Conservation (phyloP, 331 rosid genomes). For the Dryas integrifolia region DNA sequence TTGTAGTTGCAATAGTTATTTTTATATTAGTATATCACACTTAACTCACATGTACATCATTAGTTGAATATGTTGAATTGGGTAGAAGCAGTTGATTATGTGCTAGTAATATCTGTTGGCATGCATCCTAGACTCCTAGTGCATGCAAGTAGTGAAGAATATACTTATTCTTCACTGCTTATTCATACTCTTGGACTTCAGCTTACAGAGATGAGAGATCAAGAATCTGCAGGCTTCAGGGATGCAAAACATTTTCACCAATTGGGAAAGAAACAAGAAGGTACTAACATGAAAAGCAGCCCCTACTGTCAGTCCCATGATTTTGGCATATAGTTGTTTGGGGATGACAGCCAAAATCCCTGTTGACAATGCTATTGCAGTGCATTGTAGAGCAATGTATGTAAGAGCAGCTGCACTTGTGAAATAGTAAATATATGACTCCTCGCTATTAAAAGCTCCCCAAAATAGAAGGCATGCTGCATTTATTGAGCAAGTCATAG, state of each 20-base stretch:
- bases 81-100: no score
- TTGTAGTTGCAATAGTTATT: no score
- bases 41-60: no score
- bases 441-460: neutral
- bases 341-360: neutral
- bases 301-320: neutral
- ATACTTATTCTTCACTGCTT: neutral
- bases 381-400: neutral
- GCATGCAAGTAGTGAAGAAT: neutral
- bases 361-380: neutral
- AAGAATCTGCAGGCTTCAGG: neutral
- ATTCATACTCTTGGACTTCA: neutral
- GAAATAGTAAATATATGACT: neutral
- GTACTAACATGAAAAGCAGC: neutral
- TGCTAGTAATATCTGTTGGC: no score
- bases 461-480: conserved; percentile 2
- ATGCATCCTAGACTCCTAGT: neutral
- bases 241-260: neutral
- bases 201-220: neutral
- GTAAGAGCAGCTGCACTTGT: neutral
- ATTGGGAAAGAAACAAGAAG: neutral
- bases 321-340: neutral
- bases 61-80: no score
- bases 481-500: neutral
- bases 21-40: no score